Evolutionary conservation across 495 filamentous ascomycete genomes (phyloP), one percentile per base, ranked within the genome.

Genomic region (Sporormia fimetaria): DNA sequence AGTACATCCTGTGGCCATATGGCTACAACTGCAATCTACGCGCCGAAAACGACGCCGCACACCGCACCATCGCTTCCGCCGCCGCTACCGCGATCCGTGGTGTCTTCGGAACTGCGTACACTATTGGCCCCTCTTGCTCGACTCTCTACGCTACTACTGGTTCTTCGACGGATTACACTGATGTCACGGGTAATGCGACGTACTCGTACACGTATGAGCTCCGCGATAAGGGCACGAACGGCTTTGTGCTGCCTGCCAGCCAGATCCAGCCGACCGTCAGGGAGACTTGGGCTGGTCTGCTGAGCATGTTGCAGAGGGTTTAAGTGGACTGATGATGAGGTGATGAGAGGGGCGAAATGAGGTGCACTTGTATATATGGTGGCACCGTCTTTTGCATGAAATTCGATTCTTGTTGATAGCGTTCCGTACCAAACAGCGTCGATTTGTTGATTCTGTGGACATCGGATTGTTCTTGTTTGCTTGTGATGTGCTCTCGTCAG

Each of bases 1-100:
- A 79, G 50, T 55, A 66, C 17, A 63, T 64, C 23, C 45, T 49
- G 52, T 67, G 61, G 50, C 63, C 45, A 38, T 49, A 49, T 34
- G 45, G 45, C 20, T 49, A 49, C 26, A 27, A 43, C 28, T 49
- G 45, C 26, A 41, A 33, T 15, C 44, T 48, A 21, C 7, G 8
- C 6, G 11, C 22, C 14, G 20, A 41, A 6, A 48, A 48, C 22
- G 37, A 34, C n/a, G 44, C 44, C 6, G 14, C 34, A 16, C 44
- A 41, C 25, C 44, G 44, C 12, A 28, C 28, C 5, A 37, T 48
- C 21, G 44, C 44, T 3, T 35, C 44, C 8, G 6, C 9, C n/a
- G 44, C 44, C 4, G 44, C 44, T 15, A 21, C 44, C 17, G 44
- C 44, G 3, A 48, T 48, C 25, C 31, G 37, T 14, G 44, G 37